phyloP scores from a whole-genome alignment of 2,329 filamentous ascomycete genomes.

The Didymella lethalis region DNA sequence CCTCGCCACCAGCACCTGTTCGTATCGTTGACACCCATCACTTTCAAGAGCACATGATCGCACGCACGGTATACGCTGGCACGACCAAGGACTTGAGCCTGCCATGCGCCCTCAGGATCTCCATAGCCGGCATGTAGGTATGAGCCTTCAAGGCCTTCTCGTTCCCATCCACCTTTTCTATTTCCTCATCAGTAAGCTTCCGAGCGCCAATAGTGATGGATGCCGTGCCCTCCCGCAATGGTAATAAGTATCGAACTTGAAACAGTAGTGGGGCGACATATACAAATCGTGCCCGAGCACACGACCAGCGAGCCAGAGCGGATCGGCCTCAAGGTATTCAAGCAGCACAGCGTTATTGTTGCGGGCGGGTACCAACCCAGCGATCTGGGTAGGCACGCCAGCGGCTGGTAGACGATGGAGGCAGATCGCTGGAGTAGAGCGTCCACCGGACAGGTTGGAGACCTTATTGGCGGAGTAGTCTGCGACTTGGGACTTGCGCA shows the following conservation, averaged over 20 bases:
- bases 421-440: slow-evolving; percentile 1
- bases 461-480: not conserved
- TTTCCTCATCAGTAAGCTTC: not conserved
- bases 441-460: not conserved
- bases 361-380: not conserved
- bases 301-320: not conserved
- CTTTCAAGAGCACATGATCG: not conserved
- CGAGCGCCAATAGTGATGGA: not conserved
- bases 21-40: not conserved
- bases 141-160: not conserved
- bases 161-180: not conserved
- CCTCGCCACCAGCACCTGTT: not conserved
- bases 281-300: not conserved
- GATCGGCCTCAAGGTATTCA: not conserved
- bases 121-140: not conserved
- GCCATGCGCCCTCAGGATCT: not conserved
- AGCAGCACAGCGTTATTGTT: slow-evolving; percentile 1
- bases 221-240: not conserved
- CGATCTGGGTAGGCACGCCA: not conserved
- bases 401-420: not conserved
- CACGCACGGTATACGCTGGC: not conserved
- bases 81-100: not conserved
- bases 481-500: not conserved
- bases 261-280: not conserved
- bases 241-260: not conserved